Conservation (phyloP, 768 basidiomycete genomes). For the Boletales sp. region DNA sequence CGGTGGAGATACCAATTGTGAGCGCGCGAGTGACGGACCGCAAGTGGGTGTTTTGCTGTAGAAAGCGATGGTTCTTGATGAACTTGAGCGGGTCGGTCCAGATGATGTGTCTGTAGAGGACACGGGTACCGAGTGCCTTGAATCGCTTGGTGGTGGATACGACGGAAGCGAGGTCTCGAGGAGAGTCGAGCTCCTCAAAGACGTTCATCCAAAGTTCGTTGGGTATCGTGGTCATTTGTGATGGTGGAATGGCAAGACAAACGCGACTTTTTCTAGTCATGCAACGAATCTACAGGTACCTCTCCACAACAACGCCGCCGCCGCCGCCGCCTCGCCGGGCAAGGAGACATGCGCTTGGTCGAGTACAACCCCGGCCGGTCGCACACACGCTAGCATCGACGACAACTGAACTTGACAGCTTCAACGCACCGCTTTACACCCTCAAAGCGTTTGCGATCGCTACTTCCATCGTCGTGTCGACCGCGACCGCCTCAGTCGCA, state of each 20-base stretch:
- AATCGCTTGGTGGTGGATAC: slow-evolving; percentile 31
- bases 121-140: slow-evolving; percentile 23
- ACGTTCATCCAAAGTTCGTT: slow-evolving; percentile 38
- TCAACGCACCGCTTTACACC: slow-evolving; percentile 51
- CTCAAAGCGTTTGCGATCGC: slow-evolving; percentile 66
- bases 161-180: slow-evolving; percentile 30
- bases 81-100: slow-evolving; percentile 32
- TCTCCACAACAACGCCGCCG: neutral
- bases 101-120: slow-evolving; percentile 33
- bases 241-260: neutral
- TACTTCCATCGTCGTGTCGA: slow-evolving; percentile 51
- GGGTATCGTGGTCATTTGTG: slow-evolving; percentile 26
- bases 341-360: too few relatives aligned
- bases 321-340: too few relatives aligned
- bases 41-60: slow-evolving; percentile 6
- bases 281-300: neutral
- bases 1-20: slow-evolving; percentile 26
- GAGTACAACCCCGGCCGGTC: neutral
- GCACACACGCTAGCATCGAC: too few relatives aligned
- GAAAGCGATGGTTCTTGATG: slow-evolving; percentile 18
- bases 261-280: neutral
- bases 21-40: slow-evolving; percentile 18
- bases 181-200: slow-evolving; percentile 31
- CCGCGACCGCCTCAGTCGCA: slow-evolving; percentile 43
- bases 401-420: too few relatives aligned